Base-by-base conservation (phyloP, 169 alveolate genomes). In the Cryptosporidium viatorum region DNA sequence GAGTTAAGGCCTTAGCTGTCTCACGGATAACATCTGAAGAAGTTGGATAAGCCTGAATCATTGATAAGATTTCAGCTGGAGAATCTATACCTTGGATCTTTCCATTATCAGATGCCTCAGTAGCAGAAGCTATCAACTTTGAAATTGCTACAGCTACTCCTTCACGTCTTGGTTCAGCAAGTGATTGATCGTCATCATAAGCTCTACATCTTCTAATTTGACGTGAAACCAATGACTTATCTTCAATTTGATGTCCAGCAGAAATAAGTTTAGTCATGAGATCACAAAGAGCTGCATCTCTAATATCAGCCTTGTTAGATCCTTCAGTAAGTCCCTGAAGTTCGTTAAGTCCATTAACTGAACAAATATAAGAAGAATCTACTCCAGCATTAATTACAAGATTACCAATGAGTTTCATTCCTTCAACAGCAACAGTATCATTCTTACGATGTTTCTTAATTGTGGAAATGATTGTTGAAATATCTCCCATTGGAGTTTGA, bases 191-290 rank as follows among this genome's bases (percentile, higher is more conserved):
- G 18, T 80, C 89, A 48, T 80, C 89, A 45, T 62, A 80, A 29
- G 69, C 89, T 65, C 75, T 80, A 51, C 75, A 80, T 43, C 89
- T 59, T 3, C 89, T 37, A n/a, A 80, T 80, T n/a, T 80, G 89
- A 9, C 89, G 62, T 14, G 80, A 62, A 23, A 80, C 29, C 5
- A 80, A 45, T 4, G 80, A 59, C n/a, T 80, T 80, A 33, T 80
- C 89, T 21, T 59, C 73, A 18, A 80, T 8, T 31, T 60, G 68
- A n/a, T 48, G 14, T 14, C 67, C 58, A 21, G 89, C 55, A 23
- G 60, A 48, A 26, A 80, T n/a, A 0, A 80, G 51, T 21, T 80
- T 80, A 0, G 89, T 62, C 41, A 65, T 65, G 1, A 80, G 35
- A 33, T 80, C 62, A 65, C 89, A 80, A 0, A 80, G 48, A 33